phyloP scores from a whole-genome alignment of 192 early-diverging fungal genomes.

The Coemansia sp. region DNA sequence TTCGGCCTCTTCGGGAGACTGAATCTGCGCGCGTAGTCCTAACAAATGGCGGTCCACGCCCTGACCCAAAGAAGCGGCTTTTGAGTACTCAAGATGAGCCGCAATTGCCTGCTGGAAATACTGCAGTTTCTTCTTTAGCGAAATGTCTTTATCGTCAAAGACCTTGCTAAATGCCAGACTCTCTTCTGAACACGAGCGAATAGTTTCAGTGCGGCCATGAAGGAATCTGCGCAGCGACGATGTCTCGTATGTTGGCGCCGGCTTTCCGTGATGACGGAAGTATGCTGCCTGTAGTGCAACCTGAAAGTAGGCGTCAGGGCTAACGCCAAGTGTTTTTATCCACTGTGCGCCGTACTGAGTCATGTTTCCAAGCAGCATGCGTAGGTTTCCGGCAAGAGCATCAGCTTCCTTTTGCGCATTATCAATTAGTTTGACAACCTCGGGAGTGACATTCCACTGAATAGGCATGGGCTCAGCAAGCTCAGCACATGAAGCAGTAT shows the following conservation, averaged over 20 bases:
- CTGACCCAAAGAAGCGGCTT: constrained; percentile 68
- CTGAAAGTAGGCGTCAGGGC: constrained; percentile 91
- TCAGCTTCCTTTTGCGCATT: constrained; percentile 65
- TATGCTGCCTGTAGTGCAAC: constrained; percentile 86
- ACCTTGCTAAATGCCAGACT: constrained; percentile 71
- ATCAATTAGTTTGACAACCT: constrained; percentile 58
- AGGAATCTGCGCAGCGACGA: constrained; percentile 70
- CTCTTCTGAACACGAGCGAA: constrained; percentile 76
- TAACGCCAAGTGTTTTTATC: constrained; percentile 79
- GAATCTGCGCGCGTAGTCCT: constrained; percentile 74
- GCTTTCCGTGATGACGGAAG: constrained; percentile 68
- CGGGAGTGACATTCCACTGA: constrained; percentile 65
- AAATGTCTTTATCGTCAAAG: constrained; percentile 67
- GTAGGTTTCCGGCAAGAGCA: constrained; percentile 67
- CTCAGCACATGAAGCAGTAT: constrained; percentile 31
- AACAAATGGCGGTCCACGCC: constrained; percentile 94
- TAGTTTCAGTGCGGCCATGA: constrained; percentile 92
- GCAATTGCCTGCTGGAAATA: constrained; percentile 65
- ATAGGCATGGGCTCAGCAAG: constrained; percentile 61
- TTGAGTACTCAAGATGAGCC: constrained; percentile 73
- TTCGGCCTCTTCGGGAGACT: constrained; percentile 58
- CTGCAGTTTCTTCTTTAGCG: constrained; percentile 50
- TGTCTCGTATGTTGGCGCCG: constrained; percentile 74
- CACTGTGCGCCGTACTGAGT: constrained; percentile 77
- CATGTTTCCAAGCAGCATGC: constrained; percentile 69